These are phyloP conservation scores for Heritiera littoralis DNA, from an alignment of 345 rosid species.

Conservation along the genomic window DNA sequence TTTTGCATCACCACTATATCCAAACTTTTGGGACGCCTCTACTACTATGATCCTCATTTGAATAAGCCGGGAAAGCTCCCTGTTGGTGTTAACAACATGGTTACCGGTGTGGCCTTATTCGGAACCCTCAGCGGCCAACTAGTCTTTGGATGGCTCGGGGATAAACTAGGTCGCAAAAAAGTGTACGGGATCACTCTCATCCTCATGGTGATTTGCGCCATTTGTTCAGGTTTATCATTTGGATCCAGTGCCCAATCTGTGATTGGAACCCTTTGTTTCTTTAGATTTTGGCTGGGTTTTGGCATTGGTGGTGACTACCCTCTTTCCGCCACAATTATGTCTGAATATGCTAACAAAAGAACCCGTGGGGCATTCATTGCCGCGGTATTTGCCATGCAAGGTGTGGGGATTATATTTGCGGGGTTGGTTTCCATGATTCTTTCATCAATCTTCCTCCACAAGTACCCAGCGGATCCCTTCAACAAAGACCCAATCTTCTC, in stretches of 20 bases:
- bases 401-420: conserved; percentile 54
- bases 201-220: conserved; percentile 57
- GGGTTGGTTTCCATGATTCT: conserved; percentile 46
- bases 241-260: conserved; percentile 42
- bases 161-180: conserved; percentile 62
- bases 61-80: conserved; percentile 48
- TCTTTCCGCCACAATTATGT: conserved; percentile 74
- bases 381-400: conserved; percentile 68
- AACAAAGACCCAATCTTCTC: conserved; percentile 22
- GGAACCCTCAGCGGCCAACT: conserved; percentile 62
- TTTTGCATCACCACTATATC: conserved; percentile 63
- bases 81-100: conserved; percentile 32
- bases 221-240: conserved; percentile 59
- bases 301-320: conserved; percentile 91
- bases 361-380: conserved; percentile 60
- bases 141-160: conserved; percentile 66
- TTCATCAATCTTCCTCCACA: conserved; percentile 32
- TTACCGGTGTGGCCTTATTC: conserved; percentile 56
- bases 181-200: conserved; percentile 58
- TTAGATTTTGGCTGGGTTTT: conserved; percentile 72
- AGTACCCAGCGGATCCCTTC: conserved; percentile 1
- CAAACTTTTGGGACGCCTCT: conserved; percentile 69
- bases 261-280: conserved; percentile 59
- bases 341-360: conserved; percentile 58
- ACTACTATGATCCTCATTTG: conserved; percentile 44